Percentiles rank a stretch among this genome's conserved stretches.
These are phyloP conservation scores for Cryptococcus sp. DNA, from an alignment of 1,284 basidiomycete genomes.

Conservation along the genomic window DNA sequence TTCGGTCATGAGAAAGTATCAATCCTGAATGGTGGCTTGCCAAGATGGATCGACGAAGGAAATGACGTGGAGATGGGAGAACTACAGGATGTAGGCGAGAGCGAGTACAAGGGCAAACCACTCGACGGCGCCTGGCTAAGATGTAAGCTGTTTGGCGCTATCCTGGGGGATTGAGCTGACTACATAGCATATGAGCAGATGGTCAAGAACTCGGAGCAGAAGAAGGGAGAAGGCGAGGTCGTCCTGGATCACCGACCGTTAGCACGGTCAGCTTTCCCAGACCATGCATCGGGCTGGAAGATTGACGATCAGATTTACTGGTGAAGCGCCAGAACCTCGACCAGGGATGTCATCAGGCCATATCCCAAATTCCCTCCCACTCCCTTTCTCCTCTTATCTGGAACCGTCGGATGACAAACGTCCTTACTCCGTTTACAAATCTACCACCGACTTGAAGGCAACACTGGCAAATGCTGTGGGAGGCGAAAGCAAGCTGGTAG, in stretches of 20 bases:
- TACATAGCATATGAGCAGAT: constrained; percentile 76
- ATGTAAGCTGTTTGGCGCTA: constrained; percentile 54
- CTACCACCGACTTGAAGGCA: constrained; percentile 56
- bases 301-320: constrained; percentile 59
- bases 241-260: constrained; percentile 82
- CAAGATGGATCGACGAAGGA: constrained; percentile 73
- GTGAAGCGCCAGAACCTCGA: constrained; percentile 82
- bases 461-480: constrained; percentile 57
- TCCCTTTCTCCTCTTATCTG: constrained; percentile 80
- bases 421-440: constrained; percentile 55
- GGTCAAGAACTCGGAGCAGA: constrained; percentile 62
- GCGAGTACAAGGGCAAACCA: constrained; percentile 22
- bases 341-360: constrained; percentile 81
- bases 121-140: constrained; percentile 54
- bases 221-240: constrained; percentile 58
- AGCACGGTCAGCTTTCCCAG: constrained; percentile 58
- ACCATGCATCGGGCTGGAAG: not conserved
- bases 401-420: constrained; percentile 40
- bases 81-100: constrained; percentile 14
- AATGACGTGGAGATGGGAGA: constrained; percentile 58
- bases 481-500: constrained; percentile 50
- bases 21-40: constrained; percentile 83
- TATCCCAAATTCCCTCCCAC: constrained; percentile 78
- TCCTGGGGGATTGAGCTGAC: not conserved
- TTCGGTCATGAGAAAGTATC: constrained; percentile 82